Conservation (phyloP, 2,329 filamentous ascomycete species). For the Ophiosphaerella herpotricha region DNA sequence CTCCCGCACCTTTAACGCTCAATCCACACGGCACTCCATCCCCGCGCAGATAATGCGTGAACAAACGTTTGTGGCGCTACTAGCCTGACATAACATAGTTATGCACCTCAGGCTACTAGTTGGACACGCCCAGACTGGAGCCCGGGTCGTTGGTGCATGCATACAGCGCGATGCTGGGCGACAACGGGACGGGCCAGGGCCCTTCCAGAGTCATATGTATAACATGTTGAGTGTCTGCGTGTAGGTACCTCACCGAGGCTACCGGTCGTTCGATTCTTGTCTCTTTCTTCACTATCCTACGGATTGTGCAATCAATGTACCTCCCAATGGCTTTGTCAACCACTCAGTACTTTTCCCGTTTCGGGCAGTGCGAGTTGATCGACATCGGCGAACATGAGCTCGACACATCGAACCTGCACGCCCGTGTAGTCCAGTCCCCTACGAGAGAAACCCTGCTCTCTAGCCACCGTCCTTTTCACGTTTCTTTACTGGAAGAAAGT, state of each 20-base stretch:
- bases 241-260: no score
- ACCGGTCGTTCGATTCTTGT: not conserved
- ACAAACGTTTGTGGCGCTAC: conserved; percentile 13
- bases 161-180: conserved; percentile 18
- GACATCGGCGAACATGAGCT: conserved; percentile 38
- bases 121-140: conserved; percentile 4
- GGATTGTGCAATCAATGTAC: conserved; percentile 10
- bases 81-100: conserved; percentile 14
- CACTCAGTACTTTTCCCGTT: conserved; percentile 20
- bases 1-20: conserved; percentile 1
- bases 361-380: conserved; percentile 34
- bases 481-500: conserved; percentile 5
- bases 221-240: conserved; percentile 3
- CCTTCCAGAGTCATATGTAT: conserved; percentile 10
- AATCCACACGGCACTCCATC: conserved; percentile 2
- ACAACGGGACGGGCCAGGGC: conserved; percentile 17
- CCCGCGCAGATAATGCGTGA: conserved; percentile 18
- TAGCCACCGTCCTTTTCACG: conserved; percentile 11
- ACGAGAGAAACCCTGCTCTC: conserved; percentile 23
- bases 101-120: conserved; percentile 17
- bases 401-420: conserved; percentile 33
- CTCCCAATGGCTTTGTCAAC: conserved; percentile 22
- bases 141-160: conserved; percentile 19
- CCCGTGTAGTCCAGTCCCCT: conserved; percentile 25
- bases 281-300: not conserved